These are phyloP conservation scores for Blastocystis sp. DNA, from an alignment of 352 stramenopile genomes.

Conservation along the genomic window DNA sequence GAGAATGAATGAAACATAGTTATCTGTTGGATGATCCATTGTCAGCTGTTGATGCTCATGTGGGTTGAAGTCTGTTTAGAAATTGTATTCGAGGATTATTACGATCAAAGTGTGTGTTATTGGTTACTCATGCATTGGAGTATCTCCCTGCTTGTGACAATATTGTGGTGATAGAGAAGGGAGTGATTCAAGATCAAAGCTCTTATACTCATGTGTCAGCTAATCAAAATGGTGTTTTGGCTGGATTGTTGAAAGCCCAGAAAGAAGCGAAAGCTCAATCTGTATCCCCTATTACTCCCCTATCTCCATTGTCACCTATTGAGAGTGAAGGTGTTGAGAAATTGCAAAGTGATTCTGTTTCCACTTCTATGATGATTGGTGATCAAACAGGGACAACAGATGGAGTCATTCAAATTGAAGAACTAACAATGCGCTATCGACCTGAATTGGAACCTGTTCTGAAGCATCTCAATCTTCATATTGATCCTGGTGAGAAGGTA, in stretches of 20 bases:
- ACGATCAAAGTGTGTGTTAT: constrained; percentile 77
- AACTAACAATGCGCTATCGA: constrained; percentile 20
- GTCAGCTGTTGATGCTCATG: constrained; percentile 88
- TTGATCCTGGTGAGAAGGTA: too few species aligned
- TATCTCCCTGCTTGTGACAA: constrained; percentile 74
- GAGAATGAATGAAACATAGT: background rate
- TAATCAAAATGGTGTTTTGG: constrained; percentile 62
- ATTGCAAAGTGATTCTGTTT: constrained; percentile 70
- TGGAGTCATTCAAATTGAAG: constrained; percentile 69
- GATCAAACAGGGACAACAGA: constrained; percentile 67
- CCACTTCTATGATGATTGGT: constrained; percentile 64
- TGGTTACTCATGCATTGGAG: constrained; percentile 87
- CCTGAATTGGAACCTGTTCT: too few species aligned
- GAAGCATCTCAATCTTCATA: too few species aligned
- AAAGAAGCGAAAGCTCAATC: background rate
- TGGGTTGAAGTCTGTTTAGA: constrained; percentile 85
- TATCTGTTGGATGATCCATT: constrained; percentile 91
- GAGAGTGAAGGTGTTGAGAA: constrained; percentile 84
- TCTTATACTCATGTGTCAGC: constrained; percentile 74
- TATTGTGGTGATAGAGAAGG: constrained; percentile 75
- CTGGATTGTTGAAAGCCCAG: background rate
- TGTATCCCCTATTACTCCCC: background rate
- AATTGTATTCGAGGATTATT: constrained; percentile 77
- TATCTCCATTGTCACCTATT: background rate
- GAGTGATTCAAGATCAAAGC: too few species aligned